These are phyloP conservation scores for Hamamelis virginiana DNA, from an alignment of 164 flowering plant genomes.

Conservation along the genomic window DNA sequence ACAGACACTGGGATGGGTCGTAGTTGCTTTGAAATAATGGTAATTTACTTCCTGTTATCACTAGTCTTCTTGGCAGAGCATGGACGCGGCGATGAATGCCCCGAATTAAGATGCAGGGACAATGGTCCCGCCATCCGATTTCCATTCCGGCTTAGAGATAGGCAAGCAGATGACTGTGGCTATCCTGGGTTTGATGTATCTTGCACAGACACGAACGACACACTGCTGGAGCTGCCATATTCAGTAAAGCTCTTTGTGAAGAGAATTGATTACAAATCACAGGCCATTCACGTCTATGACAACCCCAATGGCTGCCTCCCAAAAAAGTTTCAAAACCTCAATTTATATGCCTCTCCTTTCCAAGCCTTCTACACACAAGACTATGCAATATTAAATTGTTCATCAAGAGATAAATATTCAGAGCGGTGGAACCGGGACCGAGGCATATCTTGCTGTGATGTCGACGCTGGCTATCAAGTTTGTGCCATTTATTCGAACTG, in stretches of 20 bases:
- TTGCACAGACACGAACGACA: not conserved
- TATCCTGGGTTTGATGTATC: not conserved
- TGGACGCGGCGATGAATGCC: not conserved
- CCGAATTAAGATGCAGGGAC: not conserved
- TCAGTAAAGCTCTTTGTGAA: not conserved
- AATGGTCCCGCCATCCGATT: not conserved
- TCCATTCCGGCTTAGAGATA: not conserved
- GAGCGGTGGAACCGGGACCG: too few relatives aligned
- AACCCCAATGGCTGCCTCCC: not conserved
- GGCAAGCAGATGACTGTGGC: not conserved
- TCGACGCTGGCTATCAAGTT: not conserved
- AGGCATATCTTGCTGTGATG: not conserved
- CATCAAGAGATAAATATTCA: too few relatives aligned
- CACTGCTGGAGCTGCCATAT: not conserved
- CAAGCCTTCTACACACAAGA: not conserved
- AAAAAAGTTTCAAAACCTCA: not conserved
- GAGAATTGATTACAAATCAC: not conserved
- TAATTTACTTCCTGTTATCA: not conserved
- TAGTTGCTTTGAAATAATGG: not conserved
- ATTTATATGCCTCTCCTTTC: constrained; percentile 1
- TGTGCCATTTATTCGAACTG: not conserved
- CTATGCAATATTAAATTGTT: not conserved
- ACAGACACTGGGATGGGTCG: too few relatives aligned
- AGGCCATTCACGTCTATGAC: not conserved
- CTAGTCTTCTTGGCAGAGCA: not conserved